phyloP scores from a whole-genome alignment of 2,329 filamentous ascomycete genomes.

The Salinomyces thailandicus region DNA sequence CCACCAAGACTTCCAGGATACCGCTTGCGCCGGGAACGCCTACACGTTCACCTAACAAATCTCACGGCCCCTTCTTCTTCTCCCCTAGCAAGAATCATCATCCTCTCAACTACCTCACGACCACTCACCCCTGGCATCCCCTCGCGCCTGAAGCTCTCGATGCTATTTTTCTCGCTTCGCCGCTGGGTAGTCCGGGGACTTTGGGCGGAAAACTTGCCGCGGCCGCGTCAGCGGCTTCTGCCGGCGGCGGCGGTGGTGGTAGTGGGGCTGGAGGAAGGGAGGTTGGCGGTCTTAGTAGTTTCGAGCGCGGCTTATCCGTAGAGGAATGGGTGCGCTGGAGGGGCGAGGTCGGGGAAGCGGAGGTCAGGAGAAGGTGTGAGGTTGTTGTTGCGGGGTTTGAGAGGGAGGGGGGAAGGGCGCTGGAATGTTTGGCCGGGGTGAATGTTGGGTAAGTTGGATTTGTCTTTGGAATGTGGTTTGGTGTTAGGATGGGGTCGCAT shows the following conservation, averaged over 20 bases:
- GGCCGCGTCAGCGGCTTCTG: too few species aligned
- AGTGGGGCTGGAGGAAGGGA: too few species aligned
- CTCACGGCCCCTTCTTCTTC: constrained; percentile 8
- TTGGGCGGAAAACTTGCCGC: constrained; percentile 22
- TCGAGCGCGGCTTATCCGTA: constrained; percentile 82
- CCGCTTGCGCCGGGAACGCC: constrained; percentile 35
- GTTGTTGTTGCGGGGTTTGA: constrained; percentile 74
- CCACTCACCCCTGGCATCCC: constrained; percentile 56
- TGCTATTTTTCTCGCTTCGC: constrained; percentile 47
- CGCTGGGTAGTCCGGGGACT: constrained; percentile 19
- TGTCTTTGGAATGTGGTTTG: background rate
- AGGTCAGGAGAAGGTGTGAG: constrained; percentile 72
- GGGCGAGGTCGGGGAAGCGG: constrained; percentile 68
- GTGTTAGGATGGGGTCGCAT: background rate
- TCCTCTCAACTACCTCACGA: constrained; percentile 37
- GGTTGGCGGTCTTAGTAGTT: constrained; percentile 56
- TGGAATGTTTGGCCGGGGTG: constrained; percentile 62
- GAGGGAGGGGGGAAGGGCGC: constrained; percentile 65
- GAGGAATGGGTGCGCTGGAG: constrained; percentile 86
- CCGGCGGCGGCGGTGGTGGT: too few species aligned
- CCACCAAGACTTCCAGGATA: constrained; percentile 28
- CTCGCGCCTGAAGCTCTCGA: constrained; percentile 79
- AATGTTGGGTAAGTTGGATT: constrained; percentile 2
- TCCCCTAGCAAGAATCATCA: constrained; percentile 38
- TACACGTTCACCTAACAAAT: constrained; percentile 18